These are phyloP conservation scores for Alternaria hordeiaustralica DNA, from an alignment of 2,329 filamentous ascomycete genomes.

Conservation along the genomic window DNA sequence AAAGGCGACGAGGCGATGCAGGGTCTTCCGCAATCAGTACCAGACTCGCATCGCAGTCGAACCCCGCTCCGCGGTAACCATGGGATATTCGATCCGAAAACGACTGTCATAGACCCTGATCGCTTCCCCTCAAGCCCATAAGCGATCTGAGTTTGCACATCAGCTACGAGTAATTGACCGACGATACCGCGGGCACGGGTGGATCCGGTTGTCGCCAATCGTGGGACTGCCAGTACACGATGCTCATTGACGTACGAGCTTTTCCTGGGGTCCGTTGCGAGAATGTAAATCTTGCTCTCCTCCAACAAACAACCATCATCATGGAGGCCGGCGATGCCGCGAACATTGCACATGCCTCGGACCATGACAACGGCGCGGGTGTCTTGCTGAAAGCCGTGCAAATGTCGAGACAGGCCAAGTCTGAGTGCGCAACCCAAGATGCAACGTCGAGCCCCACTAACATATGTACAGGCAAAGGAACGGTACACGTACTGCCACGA, in stretches of 20 bases:
- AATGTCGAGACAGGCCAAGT: neutral
- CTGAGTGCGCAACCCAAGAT: slow-evolving; percentile 1
- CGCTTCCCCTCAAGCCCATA: neutral
- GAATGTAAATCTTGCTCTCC: neutral
- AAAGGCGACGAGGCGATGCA: slow-evolving; percentile 3
- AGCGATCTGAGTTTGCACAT: neutral
- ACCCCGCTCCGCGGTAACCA: slow-evolving; percentile 4
- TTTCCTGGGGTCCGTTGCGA: neutral
- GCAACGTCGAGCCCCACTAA: neutral
- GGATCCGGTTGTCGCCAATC: neutral
- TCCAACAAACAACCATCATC: neutral
- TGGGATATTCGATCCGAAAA: neutral
- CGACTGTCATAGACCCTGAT: neutral
- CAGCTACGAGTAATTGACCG: neutral
- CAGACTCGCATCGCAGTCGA: neutral
- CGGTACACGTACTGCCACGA: neutral
- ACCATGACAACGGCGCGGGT: neutral
- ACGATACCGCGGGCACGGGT: neutral
- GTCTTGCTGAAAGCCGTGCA: neutral
- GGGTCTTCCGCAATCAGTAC: slow-evolving; percentile 2
- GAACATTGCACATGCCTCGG: neutral
- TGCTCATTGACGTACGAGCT: neutral
- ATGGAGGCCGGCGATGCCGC: neutral
- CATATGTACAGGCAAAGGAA: neutral
- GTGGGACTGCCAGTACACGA: neutral